These are phyloP conservation scores for Aspergillus biplanus DNA, from an alignment of 495 filamentous ascomycete genomes.

Conservation along the genomic window DNA sequence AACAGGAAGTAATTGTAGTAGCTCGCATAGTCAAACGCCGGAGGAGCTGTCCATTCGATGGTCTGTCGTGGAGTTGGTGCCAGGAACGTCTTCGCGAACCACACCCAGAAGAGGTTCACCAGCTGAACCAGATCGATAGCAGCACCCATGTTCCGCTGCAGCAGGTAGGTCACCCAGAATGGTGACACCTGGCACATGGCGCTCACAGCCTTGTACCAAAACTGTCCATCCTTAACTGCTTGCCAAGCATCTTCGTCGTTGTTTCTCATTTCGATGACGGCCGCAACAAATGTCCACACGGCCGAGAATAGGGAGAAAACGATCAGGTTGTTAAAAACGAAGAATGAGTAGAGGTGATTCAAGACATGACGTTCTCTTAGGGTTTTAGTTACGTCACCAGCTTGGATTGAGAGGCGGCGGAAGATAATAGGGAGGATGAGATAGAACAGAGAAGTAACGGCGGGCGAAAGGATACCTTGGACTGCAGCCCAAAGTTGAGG, in stretches of 20 bases:
- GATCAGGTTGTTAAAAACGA: conserved; percentile 95
- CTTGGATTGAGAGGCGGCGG: conserved; percentile 75
- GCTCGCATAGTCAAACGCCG: conserved; percentile 89
- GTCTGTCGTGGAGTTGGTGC: conserved; percentile 88
- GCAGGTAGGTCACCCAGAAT: conserved; percentile 92
- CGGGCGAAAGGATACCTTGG: conserved; percentile 93
- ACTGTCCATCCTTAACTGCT: conserved; percentile 63
- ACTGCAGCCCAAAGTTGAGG: conserved; percentile 77
- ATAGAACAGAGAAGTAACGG: conserved; percentile 86
- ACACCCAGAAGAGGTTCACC: conserved; percentile 77
- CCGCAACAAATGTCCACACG: conserved; percentile 70
- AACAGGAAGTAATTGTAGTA: conserved; percentile 97
- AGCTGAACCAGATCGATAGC: conserved; percentile 88
- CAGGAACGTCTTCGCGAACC: conserved; percentile 79
- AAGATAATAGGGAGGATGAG: conserved; percentile 88
- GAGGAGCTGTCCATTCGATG: conserved; percentile 92
- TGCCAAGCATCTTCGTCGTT: conserved; percentile 63
- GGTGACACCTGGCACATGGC: conserved; percentile 78
- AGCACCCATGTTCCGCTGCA: conserved; percentile 91
- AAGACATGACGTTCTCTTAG: conserved; percentile 92
- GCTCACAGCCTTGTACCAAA: conserved; percentile 63
- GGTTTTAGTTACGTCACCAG: conserved; percentile 88
- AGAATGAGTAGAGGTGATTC: conserved; percentile 90
- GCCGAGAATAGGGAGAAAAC: conserved; percentile 90
- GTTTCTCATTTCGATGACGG: conserved; percentile 60